phyloP scores from a whole-genome alignment of 1,139 yeast genomes.

The Kodamaea arcana region DNA sequence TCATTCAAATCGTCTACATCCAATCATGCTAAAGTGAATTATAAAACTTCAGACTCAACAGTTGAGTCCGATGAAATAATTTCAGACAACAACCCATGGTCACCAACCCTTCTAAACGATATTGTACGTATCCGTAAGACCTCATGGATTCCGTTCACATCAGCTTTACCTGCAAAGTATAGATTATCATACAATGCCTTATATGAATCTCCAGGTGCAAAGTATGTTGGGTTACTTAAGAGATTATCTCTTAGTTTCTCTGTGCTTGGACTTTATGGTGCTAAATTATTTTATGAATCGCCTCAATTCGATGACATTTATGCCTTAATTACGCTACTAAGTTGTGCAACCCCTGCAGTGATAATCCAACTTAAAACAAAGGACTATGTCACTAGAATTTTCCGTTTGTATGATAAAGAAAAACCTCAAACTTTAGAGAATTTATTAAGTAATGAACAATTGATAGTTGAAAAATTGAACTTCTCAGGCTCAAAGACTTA shows the following conservation, averaged over 20 bases:
- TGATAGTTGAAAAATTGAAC: slow-evolving; percentile 66
- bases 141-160: slow-evolving; percentile 17
- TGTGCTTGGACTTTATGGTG: slow-evolving; percentile 51
- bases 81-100: slow-evolving; percentile 47
- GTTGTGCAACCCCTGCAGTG: slow-evolving; percentile 47
- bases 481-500: slow-evolving; percentile 64
- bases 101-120: slow-evolving; percentile 42
- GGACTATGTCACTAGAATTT: slow-evolving; percentile 70
- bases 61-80: slow-evolving; percentile 42
- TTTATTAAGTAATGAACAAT: slow-evolving; percentile 55
- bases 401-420: slow-evolving; percentile 59
- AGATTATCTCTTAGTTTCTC: slow-evolving; percentile 53
- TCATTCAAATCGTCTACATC: neutral
- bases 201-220: slow-evolving; percentile 54
- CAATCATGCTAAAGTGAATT: slow-evolving; percentile 13
- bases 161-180: slow-evolving; percentile 37
- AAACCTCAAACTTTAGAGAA: slow-evolving; percentile 65
- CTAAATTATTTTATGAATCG: slow-evolving; percentile 54
- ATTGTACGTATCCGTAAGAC: slow-evolving; percentile 28
- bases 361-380: slow-evolving; percentile 53
- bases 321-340: slow-evolving; percentile 38
- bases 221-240: slow-evolving; percentile 53
- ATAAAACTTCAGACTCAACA: slow-evolving; percentile 29
- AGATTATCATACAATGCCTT: slow-evolving; percentile 52
- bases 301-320: slow-evolving; percentile 53